Base-by-base conservation (phyloP, 2,329 filamentous ascomycete species). In the Claviceps quebecensis region DNA sequence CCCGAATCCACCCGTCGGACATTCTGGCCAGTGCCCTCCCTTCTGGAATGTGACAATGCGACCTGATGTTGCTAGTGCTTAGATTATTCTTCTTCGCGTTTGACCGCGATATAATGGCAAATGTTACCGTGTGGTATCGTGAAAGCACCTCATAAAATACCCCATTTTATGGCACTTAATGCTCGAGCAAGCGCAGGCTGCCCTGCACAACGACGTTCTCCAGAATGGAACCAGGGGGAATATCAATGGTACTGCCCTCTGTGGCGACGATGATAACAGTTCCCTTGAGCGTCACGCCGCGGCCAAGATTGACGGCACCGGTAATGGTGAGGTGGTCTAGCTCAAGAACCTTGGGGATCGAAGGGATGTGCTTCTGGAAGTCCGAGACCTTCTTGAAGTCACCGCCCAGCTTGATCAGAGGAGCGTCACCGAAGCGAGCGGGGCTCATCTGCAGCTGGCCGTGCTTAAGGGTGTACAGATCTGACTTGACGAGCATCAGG, bases 371-470 rank as follows among this genome's bases (percentile, higher is more conserved):
- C 71, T 87, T 84, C 74, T 89, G 84, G 79, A 94, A 94, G 75
- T 89, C 93, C 1, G 91, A 97, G 40, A 98, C 93, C 83, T 98
- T 98, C 86, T 98, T 98, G 83, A 98, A 98, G 78, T 98, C 93
- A 64, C 83, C 83, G 62, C 93, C 93, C 51, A 98, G 86, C 85
- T 98, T 98, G 80, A 98, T 98, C 60, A 98, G 80, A 52, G 93
- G 93, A 47, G 93, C 91, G 60, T 93, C 90, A 59, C 93, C 93
- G 70, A 98, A 97, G 60, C 93, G 88, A 76, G 84, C 90, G 59
- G 89, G 83, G 78, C 95, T 95, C 74, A 98, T 95, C 67, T 96
- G 81, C 58, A 98, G 82, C 77, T 97, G 91, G 60, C 93, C 93
- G 74, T 98, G 93, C 82, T 96, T 93, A 61, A 98, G 82, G 9